These are phyloP conservation scores for Suaeda aralocaspica DNA, from an alignment of 148 eudicot species.

Conservation along the genomic window DNA sequence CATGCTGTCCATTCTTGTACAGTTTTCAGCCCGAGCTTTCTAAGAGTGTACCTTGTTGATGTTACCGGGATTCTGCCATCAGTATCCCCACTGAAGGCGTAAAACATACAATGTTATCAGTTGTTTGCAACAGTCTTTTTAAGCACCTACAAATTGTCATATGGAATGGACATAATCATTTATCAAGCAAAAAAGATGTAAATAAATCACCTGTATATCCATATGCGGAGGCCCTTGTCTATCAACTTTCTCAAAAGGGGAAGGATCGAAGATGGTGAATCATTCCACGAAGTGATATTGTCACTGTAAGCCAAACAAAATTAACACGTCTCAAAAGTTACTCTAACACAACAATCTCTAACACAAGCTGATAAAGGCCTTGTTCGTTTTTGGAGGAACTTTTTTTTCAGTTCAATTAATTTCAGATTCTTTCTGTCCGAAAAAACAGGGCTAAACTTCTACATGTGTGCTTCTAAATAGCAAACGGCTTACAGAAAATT, in stretches of 20 bases:
- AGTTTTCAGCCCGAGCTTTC: constrained; percentile 59
- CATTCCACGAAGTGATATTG: constrained; percentile 51
- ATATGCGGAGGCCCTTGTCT: constrained; percentile 50
- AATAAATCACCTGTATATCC: constrained; percentile 63
- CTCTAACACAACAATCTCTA: too few species aligned
- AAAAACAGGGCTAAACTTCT: too few species aligned
- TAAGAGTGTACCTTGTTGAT: constrained; percentile 57
- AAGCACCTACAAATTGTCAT: not conserved
- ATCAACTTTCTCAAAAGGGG: constrained; percentile 61
- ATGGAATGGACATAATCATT: too few species aligned
- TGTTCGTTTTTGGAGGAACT: too few species aligned
- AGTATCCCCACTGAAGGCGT: constrained; percentile 55
- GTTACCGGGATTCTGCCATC: constrained; percentile 92
- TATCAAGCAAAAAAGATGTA: too few species aligned
- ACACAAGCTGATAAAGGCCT: too few species aligned
- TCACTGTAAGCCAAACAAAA: constrained; percentile 29
- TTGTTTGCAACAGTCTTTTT: not conserved
- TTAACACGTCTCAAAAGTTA: too few species aligned
- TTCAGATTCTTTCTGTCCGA: too few species aligned
- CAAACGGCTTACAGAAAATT: too few species aligned
- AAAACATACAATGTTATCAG: not conserved
- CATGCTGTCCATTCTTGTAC: constrained; percentile 74
- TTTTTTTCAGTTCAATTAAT: too few species aligned
- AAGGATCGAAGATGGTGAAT: constrained; percentile 58
- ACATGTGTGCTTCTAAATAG: too few species aligned